Percentiles rank a stretch among this genome's conserved stretches.
Conservation (phyloP, 441 rosid genomes). For the Pelargonium fulgidum region DNA sequence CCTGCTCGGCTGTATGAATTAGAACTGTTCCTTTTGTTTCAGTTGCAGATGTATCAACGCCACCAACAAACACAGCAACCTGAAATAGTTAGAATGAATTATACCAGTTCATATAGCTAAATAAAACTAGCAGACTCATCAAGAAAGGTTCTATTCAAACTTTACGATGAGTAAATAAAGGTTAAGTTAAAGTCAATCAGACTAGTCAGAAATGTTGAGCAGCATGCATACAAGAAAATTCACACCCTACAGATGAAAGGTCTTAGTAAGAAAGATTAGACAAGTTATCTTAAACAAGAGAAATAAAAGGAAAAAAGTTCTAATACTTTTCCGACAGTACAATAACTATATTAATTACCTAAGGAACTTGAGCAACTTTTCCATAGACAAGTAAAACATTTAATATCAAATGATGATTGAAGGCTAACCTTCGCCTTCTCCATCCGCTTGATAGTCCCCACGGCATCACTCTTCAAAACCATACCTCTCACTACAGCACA, state of each 20-base stretch:
- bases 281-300: not conserved
- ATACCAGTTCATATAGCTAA: not conserved
- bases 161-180: conserved; percentile 3
- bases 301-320: not conserved
- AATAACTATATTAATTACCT: not conserved
- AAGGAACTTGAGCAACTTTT: not conserved
- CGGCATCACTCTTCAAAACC: conserved; percentile 88
- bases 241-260: not conserved
- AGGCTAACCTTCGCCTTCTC: conserved; percentile 82
- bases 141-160: conserved; percentile 9
- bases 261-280: not conserved
- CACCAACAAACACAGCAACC: conserved; percentile 97
- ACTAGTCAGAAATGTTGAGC: conserved; percentile 2
- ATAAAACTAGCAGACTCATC: not conserved
- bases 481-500: conserved; percentile 76
- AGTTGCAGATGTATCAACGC: conserved; percentile 91
- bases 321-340: too few relatives aligned
- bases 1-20: conserved; percentile 92
- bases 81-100: conserved; percentile 23
- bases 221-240: conserved; percentile 1
- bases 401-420: conserved; percentile 6
- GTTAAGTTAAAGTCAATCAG: not conserved
- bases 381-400: not conserved
- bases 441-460: conserved; percentile 66
- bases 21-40: conserved; percentile 97